Base-by-base conservation (phyloP, 208 protist genomes). In the Trypanosomatidae sp. region DNA sequence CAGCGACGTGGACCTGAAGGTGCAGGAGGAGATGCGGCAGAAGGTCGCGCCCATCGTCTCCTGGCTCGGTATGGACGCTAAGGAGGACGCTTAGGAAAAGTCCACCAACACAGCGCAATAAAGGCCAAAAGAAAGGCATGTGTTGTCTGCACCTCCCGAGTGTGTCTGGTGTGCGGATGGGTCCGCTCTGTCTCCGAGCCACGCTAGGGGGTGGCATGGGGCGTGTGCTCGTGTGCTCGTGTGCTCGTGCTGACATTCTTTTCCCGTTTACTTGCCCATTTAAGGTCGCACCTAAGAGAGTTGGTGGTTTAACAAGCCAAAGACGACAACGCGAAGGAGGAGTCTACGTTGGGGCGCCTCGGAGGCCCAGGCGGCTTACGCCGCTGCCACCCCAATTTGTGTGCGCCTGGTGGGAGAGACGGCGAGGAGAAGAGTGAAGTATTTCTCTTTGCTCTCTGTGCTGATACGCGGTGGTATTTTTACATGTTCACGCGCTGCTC, bases 11-110 rank as follows among this genome's bases (percentile, higher is more conserved):
- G 66, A 75, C 43, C 69, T 82, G 13, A 80, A 71, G 12, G 46
- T 87, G 8, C 56, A 85, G 28, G 70, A 60, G 50, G 79, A 78
- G 70, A 88, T 93, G 79, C 80, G 84, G 59, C 59, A 71, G 44
- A 86, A 86, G 71, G 67, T 80, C 15, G 76, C 66, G 5, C 83
- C 88, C 13, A 76, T 94, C 43, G 72, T 91, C 15, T 77, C 80
- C 5, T 94, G 91, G 89, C 81, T 96, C 62, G 80, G 66, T 49
- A 71, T 83, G 22, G 66, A 82, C 41, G 72, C 73, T 19, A 80
- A 89, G 33, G 58, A 80, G 66, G 69, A 79, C 2, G 71, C 66
- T 7, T 67, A 65, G 77, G 56, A 2, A 72, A 55, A 66, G 36
- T 6, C 36, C 36, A 39, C 36, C 33, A 36, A 39, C 1, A 39